These are phyloP conservation scores for Penicillium sp. DNA, from an alignment of 2,329 filamentous ascomycete genomes.

Conservation along the genomic window DNA sequence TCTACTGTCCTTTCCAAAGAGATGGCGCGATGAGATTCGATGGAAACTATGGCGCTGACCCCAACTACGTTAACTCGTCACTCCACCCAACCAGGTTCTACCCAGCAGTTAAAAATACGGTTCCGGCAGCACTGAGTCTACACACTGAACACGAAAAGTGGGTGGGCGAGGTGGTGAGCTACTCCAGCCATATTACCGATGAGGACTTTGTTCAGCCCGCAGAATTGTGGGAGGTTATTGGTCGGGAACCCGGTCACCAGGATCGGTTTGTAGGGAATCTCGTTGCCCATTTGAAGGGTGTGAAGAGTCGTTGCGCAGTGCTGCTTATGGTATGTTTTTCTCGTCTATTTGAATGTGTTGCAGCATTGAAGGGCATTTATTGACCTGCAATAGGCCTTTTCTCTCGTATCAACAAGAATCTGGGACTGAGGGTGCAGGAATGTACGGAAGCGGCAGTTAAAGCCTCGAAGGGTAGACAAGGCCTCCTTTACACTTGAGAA, in stretches of 20 bases:
- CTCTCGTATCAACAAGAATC: conserved; percentile 19
- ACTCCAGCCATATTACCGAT: conserved; percentile 22
- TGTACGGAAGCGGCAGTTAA: conserved; percentile 13
- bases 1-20: conserved; percentile 55
- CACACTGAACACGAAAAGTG: conserved; percentile 31
- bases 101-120: conserved; percentile 8
- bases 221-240: conserved; percentile 33
- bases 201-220: conserved; percentile 33
- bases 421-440: conserved; percentile 12
- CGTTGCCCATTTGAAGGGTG: conserved; percentile 19
- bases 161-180: conserved; percentile 26
- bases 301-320: conserved; percentile 24
- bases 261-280: conserved; percentile 34
- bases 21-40: conserved; percentile 40
- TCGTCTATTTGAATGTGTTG: too few species aligned
- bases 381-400: conserved; percentile 16
- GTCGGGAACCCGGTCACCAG: conserved; percentile 34
- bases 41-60: conserved; percentile 60
- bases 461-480: too few species aligned
- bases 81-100: conserved; percentile 27
- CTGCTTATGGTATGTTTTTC: conserved; percentile 28
- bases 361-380: neutral
- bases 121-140: conserved; percentile 12
- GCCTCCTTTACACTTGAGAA: too few species aligned
- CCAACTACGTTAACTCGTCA: conserved; percentile 49